A percentile compares a stretch with the other conserved stretches of the same genome.
Evolutionary conservation across 306 rosid species (phyloP).

Genomic region (Castanea sativa): DNA sequence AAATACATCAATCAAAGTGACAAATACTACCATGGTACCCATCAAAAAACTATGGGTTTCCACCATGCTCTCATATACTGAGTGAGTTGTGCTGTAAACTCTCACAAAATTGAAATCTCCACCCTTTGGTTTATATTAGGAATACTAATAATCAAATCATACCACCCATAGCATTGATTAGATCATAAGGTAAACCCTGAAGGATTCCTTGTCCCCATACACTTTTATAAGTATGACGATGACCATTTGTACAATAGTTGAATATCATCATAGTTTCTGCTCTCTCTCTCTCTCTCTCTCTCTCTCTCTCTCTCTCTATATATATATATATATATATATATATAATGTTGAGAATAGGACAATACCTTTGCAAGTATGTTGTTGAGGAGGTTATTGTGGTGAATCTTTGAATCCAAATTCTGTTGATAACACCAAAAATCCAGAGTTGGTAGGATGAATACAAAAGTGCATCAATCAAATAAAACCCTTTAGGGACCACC

Average conservation of each 20-base stretch:
- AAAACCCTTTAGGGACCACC: constrained; percentile 1
- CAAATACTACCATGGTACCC: constrained; percentile 3
- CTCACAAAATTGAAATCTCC: neutral
- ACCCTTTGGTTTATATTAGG: neutral
- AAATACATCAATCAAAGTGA: constrained; percentile 3
- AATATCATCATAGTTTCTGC: constrained; percentile 2
- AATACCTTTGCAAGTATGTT: constrained; percentile 88
- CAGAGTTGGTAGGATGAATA: constrained; percentile 8
- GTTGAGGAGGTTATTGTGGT: constrained; percentile 87
- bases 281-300: no score
- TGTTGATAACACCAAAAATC: constrained; percentile 19
- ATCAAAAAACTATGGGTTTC: neutral
- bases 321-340: no score
- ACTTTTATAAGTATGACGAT: neutral
- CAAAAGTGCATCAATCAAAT: constrained; percentile 18
- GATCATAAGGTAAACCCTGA: neutral
- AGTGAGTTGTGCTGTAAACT: neutral
- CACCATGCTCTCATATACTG: neutral
- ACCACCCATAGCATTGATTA: neutral
- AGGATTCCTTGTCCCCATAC: neutral
- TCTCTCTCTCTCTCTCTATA: no score
- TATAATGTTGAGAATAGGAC: constrained; percentile 2
- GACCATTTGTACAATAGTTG: neutral
- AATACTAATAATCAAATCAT: neutral
- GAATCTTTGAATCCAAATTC: constrained; percentile 96